Conservation (phyloP, 2,329 filamentous ascomycete genomes). For the Calonectria pseudoreteaudii region DNA sequence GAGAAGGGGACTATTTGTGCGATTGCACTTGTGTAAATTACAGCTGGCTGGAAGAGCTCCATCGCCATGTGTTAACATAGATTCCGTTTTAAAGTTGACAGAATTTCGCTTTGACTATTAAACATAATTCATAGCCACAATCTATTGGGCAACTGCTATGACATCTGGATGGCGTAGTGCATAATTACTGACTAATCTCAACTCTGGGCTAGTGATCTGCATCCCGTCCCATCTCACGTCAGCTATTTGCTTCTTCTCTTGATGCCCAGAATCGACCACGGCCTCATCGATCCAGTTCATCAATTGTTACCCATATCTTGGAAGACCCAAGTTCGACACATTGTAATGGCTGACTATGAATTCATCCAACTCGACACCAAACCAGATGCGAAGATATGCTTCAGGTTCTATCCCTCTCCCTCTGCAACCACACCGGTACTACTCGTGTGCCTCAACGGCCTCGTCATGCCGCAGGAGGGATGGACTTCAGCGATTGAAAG, state of each 20-base stretch:
- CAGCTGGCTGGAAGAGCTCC: slow-evolving; percentile 23
- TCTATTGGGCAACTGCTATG: background rate
- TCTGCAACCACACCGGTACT: slow-evolving; percentile 6
- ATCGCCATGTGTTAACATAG: slow-evolving; percentile 1
- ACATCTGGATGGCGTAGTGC: background rate
- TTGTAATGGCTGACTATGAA: background rate
- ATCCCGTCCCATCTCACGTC: background rate
- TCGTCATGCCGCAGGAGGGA: slow-evolving; percentile 32
- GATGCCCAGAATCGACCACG: background rate
- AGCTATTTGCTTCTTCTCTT: background rate
- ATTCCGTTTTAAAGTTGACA: background rate
- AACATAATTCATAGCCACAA: background rate
- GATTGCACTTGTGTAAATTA: slow-evolving; percentile 5
- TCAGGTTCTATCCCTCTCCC: slow-evolving; percentile 26
- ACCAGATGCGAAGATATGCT: slow-evolving; percentile 31
- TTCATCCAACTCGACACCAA: slow-evolving; percentile 33
- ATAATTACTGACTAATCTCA: background rate
- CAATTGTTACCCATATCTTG: background rate
- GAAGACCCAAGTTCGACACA: background rate
- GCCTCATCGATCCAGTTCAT: background rate
- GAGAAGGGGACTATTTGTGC: background rate
- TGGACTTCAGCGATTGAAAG: slow-evolving; percentile 30
- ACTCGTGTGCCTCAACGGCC: slow-evolving; percentile 40
- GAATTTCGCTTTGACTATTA: background rate
- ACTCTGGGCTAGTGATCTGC: background rate